A percentile compares a stretch with the other conserved stretches of the same genome.
phyloP scores from a whole-genome alignment of 2,329 filamentous ascomycete species.

The Trichoderma guizhouense region DNA sequence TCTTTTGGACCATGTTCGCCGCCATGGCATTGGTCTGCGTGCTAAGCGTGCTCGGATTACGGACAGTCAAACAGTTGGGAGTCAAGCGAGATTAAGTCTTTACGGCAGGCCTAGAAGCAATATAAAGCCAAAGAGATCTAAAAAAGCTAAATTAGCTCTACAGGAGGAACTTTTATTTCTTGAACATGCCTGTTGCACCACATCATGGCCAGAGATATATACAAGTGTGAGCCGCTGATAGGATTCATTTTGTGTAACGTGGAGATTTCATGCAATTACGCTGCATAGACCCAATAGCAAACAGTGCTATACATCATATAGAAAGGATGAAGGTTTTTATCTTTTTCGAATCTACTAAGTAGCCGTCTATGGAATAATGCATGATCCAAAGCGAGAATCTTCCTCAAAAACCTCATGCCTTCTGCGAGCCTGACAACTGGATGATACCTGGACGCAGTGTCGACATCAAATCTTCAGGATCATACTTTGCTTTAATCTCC shows the following conservation, averaged over 20 bases:
- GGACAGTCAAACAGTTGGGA: not conserved
- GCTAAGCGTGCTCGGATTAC: constrained; percentile 24
- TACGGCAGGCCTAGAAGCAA: not conserved
- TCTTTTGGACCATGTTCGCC: constrained; percentile 50
- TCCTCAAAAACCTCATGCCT: not conserved
- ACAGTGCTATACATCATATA: not conserved
- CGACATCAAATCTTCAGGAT: not conserved
- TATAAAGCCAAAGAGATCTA: not conserved
- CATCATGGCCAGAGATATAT: too few relatives aligned
- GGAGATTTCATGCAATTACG: not conserved
- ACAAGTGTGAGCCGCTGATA: not conserved
- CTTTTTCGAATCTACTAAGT: not conserved
- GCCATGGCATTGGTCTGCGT: constrained; percentile 31
- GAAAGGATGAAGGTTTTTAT: not conserved
- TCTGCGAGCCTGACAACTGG: not conserved
- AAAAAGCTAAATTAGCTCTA: too few relatives aligned
- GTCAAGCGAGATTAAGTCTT: not conserved
- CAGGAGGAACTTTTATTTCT: too few relatives aligned
- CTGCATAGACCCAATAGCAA: not conserved
- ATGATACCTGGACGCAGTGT: not conserved
- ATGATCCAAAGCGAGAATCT: not conserved
- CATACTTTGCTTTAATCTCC: not conserved
- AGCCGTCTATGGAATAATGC: not conserved
- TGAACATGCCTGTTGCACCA: too few relatives aligned
- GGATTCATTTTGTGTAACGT: not conserved